Evolutionary conservation across 2,329 filamentous ascomycete genomes (phyloP).

Genomic region (Penicillium polonicum): DNA sequence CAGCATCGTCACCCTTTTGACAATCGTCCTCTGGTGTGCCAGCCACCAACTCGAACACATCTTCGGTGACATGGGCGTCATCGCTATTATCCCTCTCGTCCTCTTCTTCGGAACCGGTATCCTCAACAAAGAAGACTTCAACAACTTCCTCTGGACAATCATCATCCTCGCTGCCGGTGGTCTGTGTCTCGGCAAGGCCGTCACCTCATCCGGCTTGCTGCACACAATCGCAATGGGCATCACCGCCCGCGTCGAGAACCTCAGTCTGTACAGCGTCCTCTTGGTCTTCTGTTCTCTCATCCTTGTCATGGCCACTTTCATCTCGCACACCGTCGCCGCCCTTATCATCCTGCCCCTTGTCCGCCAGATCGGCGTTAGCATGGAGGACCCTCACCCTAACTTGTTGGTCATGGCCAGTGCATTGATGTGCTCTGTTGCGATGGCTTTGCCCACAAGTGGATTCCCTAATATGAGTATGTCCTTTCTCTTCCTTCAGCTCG

Average conservation of each 20-base stretch:
- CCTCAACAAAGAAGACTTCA: constrained; percentile 97
- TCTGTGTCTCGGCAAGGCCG: constrained; percentile 86
- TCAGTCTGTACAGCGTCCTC: constrained; percentile 82
- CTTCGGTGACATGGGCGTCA: constrained; percentile 97
- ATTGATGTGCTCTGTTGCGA: constrained; percentile 95
- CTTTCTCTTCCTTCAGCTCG: constrained; percentile 4
- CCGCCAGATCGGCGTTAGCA: constrained; percentile 75
- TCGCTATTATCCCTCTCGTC: constrained; percentile 92
- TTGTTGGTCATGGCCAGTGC: constrained; percentile 92
- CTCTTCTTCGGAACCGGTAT: constrained; percentile 96
- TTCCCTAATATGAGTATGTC: constrained; percentile 99
- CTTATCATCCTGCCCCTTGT: constrained; percentile 92
- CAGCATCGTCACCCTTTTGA: constrained; percentile 73
- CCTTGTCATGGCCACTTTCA: constrained; percentile 92
- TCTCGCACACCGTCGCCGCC: constrained; percentile 94
- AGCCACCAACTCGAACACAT: constrained; percentile 82
- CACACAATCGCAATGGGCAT: constrained; percentile 82
- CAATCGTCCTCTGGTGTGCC: constrained; percentile 88
- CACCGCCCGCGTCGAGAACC: constrained; percentile 67
- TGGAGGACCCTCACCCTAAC: constrained; percentile 91
- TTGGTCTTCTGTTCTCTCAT: constrained; percentile 83
- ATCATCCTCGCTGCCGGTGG: constrained; percentile 96
- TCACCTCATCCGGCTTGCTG: constrained; percentile 87
- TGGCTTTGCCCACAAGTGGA: constrained; percentile 92
- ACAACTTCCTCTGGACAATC: constrained; percentile 99